phyloP scores from a whole-genome alignment of 495 filamentous ascomycete species.

The Stereocaulon alpinum region DNA sequence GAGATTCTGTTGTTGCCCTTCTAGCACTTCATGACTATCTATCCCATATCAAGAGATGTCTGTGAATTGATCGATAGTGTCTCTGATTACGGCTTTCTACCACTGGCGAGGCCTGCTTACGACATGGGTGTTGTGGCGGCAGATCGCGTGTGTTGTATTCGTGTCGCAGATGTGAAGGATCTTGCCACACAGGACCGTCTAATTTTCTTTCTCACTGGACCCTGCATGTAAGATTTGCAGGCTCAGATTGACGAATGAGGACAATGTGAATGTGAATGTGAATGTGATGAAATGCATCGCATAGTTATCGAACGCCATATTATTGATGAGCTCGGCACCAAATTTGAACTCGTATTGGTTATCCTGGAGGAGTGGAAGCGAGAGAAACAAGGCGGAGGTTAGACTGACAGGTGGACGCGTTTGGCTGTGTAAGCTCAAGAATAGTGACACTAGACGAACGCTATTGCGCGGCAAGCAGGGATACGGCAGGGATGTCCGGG shows the following conservation, averaged over 20 bases:
- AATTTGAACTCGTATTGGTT: not conserved
- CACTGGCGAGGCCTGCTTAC: too few species aligned
- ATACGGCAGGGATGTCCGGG: not conserved
- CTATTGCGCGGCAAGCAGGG: constrained; percentile 8
- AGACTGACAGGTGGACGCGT: not conserved
- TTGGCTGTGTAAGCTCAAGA: not conserved
- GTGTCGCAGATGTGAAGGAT: not conserved
- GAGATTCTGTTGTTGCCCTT: too few species aligned
- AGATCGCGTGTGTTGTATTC: not conserved
- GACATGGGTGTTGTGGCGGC: too few species aligned
- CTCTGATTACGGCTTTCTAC: too few species aligned
- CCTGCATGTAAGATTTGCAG: too few species aligned
- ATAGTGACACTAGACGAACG: not conserved
- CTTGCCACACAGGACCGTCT: not conserved
- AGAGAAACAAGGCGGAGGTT: not conserved
- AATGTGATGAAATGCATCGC: too few species aligned
- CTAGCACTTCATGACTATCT: too few species aligned
- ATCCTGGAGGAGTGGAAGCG: not conserved
- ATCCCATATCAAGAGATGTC: too few species aligned
- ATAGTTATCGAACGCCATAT: not conserved
- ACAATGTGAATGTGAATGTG: too few species aligned
- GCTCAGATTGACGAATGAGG: too few species aligned
- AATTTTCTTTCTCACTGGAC: too few species aligned
- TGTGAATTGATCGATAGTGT: too few species aligned
- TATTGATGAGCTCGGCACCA: not conserved